phyloP scores from a whole-genome alignment of 2,329 filamentous ascomycete species.

The Mycosphaerella sp. region DNA sequence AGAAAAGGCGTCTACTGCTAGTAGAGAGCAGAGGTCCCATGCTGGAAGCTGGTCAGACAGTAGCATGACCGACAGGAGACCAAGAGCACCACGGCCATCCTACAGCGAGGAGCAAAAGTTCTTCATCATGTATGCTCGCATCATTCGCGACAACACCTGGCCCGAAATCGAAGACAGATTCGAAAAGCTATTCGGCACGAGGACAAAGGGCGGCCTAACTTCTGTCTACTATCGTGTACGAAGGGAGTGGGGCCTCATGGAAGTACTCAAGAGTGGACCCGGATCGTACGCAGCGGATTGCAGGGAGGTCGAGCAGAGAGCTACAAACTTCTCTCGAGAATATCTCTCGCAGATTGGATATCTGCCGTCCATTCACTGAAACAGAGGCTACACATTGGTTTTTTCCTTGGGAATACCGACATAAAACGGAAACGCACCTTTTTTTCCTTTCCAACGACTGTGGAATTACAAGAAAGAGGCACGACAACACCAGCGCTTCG shows the following conservation, averaged over 20 bases:
- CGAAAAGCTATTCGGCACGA: constrained; percentile 22
- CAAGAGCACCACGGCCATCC: constrained; percentile 27
- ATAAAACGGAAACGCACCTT: too few relatives aligned
- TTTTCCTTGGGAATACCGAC: too few relatives aligned
- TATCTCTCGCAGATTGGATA: constrained; percentile 31
- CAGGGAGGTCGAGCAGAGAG: constrained; percentile 25
- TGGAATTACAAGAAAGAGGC: too few relatives aligned
- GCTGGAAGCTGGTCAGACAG: neutral
- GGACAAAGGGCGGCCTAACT: constrained; percentile 31
- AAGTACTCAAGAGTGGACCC: constrained; percentile 30
- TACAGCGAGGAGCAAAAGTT: constrained; percentile 35
- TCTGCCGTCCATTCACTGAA: constrained; percentile 11
- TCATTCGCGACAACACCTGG: constrained; percentile 29
- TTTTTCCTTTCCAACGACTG: too few relatives aligned
- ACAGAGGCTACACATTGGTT: too few relatives aligned
- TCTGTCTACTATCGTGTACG: constrained; percentile 34
- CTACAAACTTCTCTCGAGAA: constrained; percentile 26
- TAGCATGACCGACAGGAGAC: constrained; percentile 15
- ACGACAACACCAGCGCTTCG: too few relatives aligned
- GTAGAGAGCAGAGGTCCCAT: neutral
- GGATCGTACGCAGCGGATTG: constrained; percentile 26
- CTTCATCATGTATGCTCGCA: constrained; percentile 31
- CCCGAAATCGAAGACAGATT: constrained; percentile 29
- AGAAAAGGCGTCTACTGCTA: constrained; percentile 1
- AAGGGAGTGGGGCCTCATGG: constrained; percentile 31